Percentiles rank a stretch among this genome's conserved stretches.
Evolutionary conservation across 768 basidiomycete genomes (phyloP).

Genomic region (Hebeloma cylindrosporum): DNA sequence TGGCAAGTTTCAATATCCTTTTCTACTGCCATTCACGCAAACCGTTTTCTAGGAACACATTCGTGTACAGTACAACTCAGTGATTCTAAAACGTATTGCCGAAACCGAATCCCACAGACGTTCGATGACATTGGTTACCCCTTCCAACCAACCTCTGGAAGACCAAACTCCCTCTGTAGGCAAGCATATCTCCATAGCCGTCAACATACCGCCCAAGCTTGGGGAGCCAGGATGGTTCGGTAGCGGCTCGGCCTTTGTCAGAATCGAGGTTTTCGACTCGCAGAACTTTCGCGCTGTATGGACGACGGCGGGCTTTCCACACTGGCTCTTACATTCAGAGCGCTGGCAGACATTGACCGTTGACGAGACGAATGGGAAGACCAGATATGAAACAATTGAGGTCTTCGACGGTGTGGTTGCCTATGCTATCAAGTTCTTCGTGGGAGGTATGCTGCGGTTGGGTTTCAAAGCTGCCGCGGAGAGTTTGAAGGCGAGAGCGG

Average conservation of each 20-base stretch:
- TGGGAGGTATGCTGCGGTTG: conserved; percentile 40
- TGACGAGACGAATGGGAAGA: conserved; percentile 48
- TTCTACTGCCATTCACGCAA: not conserved
- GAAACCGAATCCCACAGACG: conserved; percentile 36
- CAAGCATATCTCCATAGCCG: conserved; percentile 47
- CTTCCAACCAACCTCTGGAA: conserved; percentile 37
- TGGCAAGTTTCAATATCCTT: conserved; percentile 41
- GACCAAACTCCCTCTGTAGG: conserved; percentile 54
- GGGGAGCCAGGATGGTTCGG: conserved; percentile 39
- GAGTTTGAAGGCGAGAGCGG: conserved; percentile 53
- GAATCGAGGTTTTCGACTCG: conserved; percentile 51
- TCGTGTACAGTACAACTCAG: conserved; percentile 45
- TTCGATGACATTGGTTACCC: conserved; percentile 44
- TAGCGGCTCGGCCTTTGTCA: conserved; percentile 40
- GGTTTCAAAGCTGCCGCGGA: conserved; percentile 58
- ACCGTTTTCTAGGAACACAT: conserved; percentile 54
- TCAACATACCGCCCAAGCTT: conserved; percentile 63
- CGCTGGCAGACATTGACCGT: conserved; percentile 66
- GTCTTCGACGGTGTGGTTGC: conserved; percentile 58
- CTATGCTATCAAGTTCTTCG: conserved; percentile 48
- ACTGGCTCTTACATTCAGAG: conserved; percentile 50
- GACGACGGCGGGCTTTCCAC: conserved; percentile 40
- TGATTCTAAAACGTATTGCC: not conserved
- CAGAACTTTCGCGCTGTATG: conserved; percentile 60
- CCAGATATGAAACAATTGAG: conserved; percentile 64